A percentile compares a stretch with the other conserved stretches of the same genome.
phyloP scores from a whole-genome alignment of 1,284 basidiomycete species.

The Leccinum ponderosum region DNA sequence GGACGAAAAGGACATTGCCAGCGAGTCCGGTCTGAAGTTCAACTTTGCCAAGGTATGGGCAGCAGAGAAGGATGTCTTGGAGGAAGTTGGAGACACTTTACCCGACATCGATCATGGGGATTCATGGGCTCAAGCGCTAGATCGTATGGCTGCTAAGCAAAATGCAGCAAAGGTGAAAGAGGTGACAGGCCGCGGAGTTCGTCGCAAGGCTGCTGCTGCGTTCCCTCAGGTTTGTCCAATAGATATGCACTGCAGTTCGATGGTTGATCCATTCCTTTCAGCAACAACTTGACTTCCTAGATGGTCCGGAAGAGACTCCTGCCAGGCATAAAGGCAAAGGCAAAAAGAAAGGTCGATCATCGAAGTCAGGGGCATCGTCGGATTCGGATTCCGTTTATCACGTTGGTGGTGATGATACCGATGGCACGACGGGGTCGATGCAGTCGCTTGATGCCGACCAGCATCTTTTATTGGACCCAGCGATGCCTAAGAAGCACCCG shows the following conservation, averaged over 20 bases:
- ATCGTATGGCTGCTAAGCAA: slow-evolving; percentile 60
- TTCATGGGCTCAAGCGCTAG: slow-evolving; percentile 76
- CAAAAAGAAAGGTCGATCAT: slow-evolving; percentile 25
- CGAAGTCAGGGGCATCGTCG: slow-evolving; percentile 27
- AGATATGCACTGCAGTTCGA: neutral
- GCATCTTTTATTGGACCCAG: slow-evolving; percentile 1
- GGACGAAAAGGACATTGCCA: slow-evolving; percentile 50
- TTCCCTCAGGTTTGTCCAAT: slow-evolving; percentile 48
- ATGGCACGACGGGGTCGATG: slow-evolving; percentile 26
- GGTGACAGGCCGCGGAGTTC: slow-evolving; percentile 66
- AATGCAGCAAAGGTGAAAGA: slow-evolving; percentile 49
- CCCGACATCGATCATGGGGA: slow-evolving; percentile 54
- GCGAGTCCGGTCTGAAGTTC: slow-evolving; percentile 57
- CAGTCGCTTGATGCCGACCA: slow-evolving; percentile 3
- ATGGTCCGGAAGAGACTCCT: slow-evolving; percentile 29
- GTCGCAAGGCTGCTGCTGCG: slow-evolving; percentile 63
- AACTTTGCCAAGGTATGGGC: slow-evolving; percentile 90
- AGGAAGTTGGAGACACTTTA: slow-evolving; percentile 60
- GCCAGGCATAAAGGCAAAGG: slow-evolving; percentile 24
- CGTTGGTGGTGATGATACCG: slow-evolving; percentile 24
- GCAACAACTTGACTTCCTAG: slow-evolving; percentile 37
- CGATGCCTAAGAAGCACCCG: slow-evolving; percentile 14
- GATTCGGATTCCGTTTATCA: slow-evolving; percentile 30
- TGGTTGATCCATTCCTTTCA: slow-evolving; percentile 15
- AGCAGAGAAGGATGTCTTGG: slow-evolving; percentile 66